Evolutionary conservation across 176 grass and related monocot species (phyloP), one percentile per base, ranked within the genome.

Genomic region (Eleusine indica): DNA sequence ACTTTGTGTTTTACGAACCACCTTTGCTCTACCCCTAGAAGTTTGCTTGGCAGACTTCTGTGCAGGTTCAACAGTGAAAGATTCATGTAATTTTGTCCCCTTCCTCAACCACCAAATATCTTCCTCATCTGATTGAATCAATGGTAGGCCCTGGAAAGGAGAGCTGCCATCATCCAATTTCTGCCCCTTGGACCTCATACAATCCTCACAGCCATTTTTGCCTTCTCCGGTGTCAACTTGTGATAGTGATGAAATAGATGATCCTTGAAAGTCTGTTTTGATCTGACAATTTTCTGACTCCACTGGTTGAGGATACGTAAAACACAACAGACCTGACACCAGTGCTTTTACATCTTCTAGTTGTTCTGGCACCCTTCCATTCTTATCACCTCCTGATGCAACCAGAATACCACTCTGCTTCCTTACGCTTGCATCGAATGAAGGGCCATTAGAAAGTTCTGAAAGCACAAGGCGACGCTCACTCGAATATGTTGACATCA

Each of bases 81-180:
- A 94, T 84, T 96, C 97, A 65, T 90, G 93, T 46, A 93, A 78
- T 66, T 96, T 90, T 9, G 85, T 74, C 49, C 93, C 93, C 87
- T 96, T 96, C 84, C 82, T 94, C 68, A 91, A 72, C 97, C 97
- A 99, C 97, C 97, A 99, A 85, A 84, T 94, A 91, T 96, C 97
- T 82, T 99, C 97, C 74, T 96, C 91, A 3, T 96, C 93, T 70
- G 91, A 93, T 68, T 91, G 82, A 86, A 84, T 86, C 73, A 78
- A 93, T 76, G 86, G 85, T 54, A 89, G 70, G 7, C 71, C 91
- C 82, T 94, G 92, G 47, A 90, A 78, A 79, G 83, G 70, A 84
- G 93, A 87, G 77, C 41, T 64, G 2, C 78, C 64, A 19, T 91
- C 92, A 75, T 92, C 93, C 70, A 91, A 71, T 70, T 94, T 99